Base-by-base conservation (phyloP, 2,329 filamentous ascomycete genomes). In the Moelleriella libera region DNA sequence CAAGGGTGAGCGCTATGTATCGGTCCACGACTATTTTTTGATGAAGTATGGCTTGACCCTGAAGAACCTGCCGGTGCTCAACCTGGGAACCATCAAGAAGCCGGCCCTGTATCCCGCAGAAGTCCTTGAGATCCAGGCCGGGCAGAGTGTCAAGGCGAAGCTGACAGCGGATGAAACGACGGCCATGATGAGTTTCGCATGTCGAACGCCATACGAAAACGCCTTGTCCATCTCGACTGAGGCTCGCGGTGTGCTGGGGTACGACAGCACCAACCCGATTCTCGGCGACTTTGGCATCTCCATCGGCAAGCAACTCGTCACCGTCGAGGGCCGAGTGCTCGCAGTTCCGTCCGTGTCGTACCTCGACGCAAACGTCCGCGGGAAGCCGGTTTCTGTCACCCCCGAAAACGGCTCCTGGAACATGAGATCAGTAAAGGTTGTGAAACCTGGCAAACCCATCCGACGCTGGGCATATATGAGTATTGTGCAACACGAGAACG, bases 131-230 rank as follows among this genome's bases (percentile, higher is more conserved):
- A 72, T 92, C 3, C 58, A 78, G 7, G 70, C 75, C 1, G 84
- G 83, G 0, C 85, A 92, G 57, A 62, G 74, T 0, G 70, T 80
- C 28, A 76, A 74, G 40, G 65, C 73, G 4, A 79, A 80, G 55
- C 68, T 89, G 12, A 71, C 60, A 1, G 67, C 72, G 0, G 61
- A 69, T 0, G 83, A 90, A 57, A 85, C 83, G 0, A 69, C 73
- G 0, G 57, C 66, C 1, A 89, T 92, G 85, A 78, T 90, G 43
- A 65, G 65, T 0, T 86, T 87, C 58, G 83, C 87, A 1, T 85
- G 83, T 48, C 75, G 83, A 4, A 66, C 66, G 0, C 85, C 86
- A 0, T 70, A 71, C 1, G 66, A 72, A 5, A 94, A 90, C 53
- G 84, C 81, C 0, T 58, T 69, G 1, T 83, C 81, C 0, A 83